These are phyloP conservation scores for Trifolium dubium DNA, from an alignment of 306 rosid species.

Conservation along the genomic window DNA sequence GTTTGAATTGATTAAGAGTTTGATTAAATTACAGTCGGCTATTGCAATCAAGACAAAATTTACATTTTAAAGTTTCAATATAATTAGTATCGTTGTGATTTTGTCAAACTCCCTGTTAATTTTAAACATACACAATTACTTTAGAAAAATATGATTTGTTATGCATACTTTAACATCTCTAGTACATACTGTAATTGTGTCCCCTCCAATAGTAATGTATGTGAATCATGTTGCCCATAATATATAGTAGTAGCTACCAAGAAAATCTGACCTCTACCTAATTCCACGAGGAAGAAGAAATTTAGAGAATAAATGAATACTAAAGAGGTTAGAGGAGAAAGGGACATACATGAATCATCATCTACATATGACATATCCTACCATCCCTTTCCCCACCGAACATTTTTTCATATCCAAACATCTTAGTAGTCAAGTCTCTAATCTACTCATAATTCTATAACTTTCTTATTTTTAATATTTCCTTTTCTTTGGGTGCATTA, in stretches of 20 bases:
- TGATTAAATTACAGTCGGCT: too few species aligned
- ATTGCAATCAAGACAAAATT: too few species aligned
- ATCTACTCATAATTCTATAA: too few species aligned
- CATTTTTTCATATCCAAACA: slow-evolving; percentile 45
- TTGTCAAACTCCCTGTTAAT: too few species aligned
- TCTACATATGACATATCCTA: slow-evolving; percentile 29
- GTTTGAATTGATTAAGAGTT: too few species aligned
- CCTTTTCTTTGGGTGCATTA: too few species aligned
- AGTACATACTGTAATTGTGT: slow-evolving; percentile 33
- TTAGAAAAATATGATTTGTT: too few species aligned
- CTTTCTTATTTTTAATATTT: too few species aligned
- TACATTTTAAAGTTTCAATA: too few species aligned
- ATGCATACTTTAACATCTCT: too few species aligned
- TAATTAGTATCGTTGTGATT: too few species aligned
- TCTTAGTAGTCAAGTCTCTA: slow-evolving; percentile 35
- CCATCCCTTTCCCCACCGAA: slow-evolving; percentile 34
- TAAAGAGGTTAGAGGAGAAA: slow-evolving; percentile 34
- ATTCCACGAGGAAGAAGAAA: slow-evolving; percentile 43
- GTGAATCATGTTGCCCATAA: slow-evolving; percentile 13
- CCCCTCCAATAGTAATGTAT: slow-evolving; percentile 12
- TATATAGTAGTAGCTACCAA: slow-evolving; percentile 24
- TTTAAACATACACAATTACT: too few species aligned
- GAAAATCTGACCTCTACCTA: slow-evolving; percentile 37
- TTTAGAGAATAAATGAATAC: slow-evolving; percentile 14
- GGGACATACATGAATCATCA: slow-evolving; percentile 41